These are phyloP conservation scores for Moesziomyces sp. DNA, from an alignment of 1,284 basidiomycete species.

Conservation along the genomic window DNA sequence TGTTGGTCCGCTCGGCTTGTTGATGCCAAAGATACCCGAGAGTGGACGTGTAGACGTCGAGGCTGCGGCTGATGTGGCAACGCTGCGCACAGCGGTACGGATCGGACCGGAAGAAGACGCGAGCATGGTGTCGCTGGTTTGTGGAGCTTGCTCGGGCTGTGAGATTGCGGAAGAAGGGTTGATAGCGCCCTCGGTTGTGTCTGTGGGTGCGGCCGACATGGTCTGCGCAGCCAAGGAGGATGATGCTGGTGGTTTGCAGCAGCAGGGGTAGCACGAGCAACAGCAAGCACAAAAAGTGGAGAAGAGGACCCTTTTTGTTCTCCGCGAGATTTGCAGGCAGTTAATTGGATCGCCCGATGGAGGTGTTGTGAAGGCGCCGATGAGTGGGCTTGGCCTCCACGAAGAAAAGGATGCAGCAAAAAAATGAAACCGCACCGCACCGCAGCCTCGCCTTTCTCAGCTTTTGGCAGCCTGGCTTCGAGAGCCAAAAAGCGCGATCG, in stretches of 20 bases:
- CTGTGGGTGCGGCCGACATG: constrained; percentile 12
- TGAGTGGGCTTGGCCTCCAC: constrained; percentile 9
- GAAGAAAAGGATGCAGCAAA: constrained; percentile 26
- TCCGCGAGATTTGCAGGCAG: neutral
- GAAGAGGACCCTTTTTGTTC: constrained; percentile 11
- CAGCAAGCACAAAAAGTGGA: constrained; percentile 14
- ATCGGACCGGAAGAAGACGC: constrained; percentile 17
- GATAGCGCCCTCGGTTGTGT: constrained; percentile 1
- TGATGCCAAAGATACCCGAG: constrained; percentile 82
- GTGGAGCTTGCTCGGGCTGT: neutral
- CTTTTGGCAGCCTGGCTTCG: too few species aligned
- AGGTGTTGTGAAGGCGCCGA: too few species aligned
- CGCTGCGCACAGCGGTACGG: constrained; percentile 17
- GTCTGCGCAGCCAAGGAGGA: neutral
- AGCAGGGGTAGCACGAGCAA: neutral
- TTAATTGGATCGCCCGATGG: too few species aligned
- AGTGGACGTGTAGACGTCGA: constrained; percentile 72
- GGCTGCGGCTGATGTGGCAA: constrained; percentile 12
- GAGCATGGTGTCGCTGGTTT: constrained; percentile 14
- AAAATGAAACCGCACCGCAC: neutral
- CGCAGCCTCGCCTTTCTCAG: too few species aligned
- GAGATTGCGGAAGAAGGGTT: constrained; percentile 1
- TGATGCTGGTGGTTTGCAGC: constrained; percentile 2
- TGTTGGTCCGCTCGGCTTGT: constrained; percentile 86
- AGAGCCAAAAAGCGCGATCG: too few species aligned